These are phyloP conservation scores for Gonium pectorale DNA, from an alignment of 139 green algal species.

Conservation along the genomic window DNA sequence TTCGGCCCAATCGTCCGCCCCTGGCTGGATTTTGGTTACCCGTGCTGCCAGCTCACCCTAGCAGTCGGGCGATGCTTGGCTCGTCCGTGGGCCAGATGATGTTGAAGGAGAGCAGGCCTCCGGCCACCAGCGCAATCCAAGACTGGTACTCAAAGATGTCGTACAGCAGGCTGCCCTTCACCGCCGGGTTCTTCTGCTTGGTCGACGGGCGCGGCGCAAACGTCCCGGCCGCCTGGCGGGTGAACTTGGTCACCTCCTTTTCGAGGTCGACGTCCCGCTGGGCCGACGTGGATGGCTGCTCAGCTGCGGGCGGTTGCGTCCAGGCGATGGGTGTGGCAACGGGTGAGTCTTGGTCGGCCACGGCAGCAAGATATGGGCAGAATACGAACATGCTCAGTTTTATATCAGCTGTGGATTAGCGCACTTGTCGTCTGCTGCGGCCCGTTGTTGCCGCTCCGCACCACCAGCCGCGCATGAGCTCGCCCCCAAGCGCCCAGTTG, in stretches of 20 bases:
- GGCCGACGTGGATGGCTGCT: constrained; percentile 8
- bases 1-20: too few species aligned
- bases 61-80: constrained; percentile 90
- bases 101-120: constrained; percentile 95
- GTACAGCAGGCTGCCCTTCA: constrained; percentile 85
- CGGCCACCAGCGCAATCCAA: constrained; percentile 79
- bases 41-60: too few species aligned
- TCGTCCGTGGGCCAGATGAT: constrained; percentile 93
- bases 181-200: constrained; percentile 84
- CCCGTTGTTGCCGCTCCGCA: constrained; percentile 3
- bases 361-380: background rate
- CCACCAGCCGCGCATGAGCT: background rate
- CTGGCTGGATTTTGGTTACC: too few species aligned
- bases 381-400: background rate
- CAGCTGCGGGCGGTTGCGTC: background rate
- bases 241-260: constrained; percentile 73
- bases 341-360: too few species aligned
- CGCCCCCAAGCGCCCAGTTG: too few species aligned
- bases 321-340: too few species aligned
- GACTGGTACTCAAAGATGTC: constrained; percentile 88
- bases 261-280: constrained; percentile 33
- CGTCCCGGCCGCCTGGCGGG: constrained; percentile 78
- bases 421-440: constrained; percentile 18
- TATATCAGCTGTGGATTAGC: background rate
- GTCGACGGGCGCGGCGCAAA: constrained; percentile 88